Evolutionary conservation across 1,139 yeast species (phyloP).

Genomic region (Suhomyces bribrorum): DNA sequence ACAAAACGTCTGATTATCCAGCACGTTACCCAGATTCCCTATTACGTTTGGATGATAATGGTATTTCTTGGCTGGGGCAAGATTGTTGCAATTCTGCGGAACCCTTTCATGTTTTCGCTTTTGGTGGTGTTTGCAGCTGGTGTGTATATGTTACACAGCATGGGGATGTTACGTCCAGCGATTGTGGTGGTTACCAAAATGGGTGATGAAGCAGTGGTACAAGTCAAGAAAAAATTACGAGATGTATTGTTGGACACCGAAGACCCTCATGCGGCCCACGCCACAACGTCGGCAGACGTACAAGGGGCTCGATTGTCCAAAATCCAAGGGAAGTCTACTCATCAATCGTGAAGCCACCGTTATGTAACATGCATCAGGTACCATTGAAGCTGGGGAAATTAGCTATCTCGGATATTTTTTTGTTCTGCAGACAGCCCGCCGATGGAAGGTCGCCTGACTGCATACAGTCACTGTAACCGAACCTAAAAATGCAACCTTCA

Average conservation of each 20-base stretch:
- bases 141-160: conserved; percentile 64
- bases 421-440: conserved; percentile 1
- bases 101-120: conserved; percentile 73
- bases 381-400: not conserved
- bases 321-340: not conserved
- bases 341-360: not conserved
- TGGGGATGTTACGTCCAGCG: conserved; percentile 79
- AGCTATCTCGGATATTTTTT: not conserved
- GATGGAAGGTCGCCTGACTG: no score
- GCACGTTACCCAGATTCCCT: conserved; percentile 76
- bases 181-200: conserved; percentile 58
- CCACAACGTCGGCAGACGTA: conserved; percentile 1
- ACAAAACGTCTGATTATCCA: conserved; percentile 76
- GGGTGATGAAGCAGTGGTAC: conserved; percentile 54
- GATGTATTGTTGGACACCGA: conserved; percentile 46
- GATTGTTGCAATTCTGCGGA: conserved; percentile 81
- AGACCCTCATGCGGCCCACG: conserved; percentile 18
- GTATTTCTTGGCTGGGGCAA: conserved; percentile 93
- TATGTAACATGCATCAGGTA: not conserved
- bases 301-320: conserved; percentile 8
- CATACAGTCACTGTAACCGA: conserved; percentile 1
- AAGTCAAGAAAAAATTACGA: conserved; percentile 60
- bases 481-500: conserved; percentile 2
- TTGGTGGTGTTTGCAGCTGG: conserved; percentile 57
- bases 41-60: conserved; percentile 73